Conservation (phyloP, 345 rosid species). For the Populus ilicifolia region DNA sequence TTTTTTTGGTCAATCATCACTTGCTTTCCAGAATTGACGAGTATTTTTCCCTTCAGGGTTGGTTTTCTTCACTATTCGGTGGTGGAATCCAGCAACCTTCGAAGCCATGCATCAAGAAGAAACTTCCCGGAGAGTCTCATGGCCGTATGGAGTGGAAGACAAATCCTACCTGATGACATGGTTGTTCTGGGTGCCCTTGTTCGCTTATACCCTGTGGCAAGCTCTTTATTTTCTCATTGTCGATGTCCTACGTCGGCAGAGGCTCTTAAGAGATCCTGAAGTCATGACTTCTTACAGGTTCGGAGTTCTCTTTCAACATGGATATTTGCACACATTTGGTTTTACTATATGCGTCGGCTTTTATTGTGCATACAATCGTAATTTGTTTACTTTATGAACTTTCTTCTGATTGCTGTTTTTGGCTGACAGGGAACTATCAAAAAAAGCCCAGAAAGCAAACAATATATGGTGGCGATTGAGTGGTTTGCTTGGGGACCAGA, state of each 20-base stretch:
- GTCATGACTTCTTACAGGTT: slow-evolving; percentile 99
- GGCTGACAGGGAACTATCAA: slow-evolving; percentile 64
- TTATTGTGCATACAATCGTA: background rate
- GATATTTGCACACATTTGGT: background rate
- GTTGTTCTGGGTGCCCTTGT: slow-evolving; percentile 85
- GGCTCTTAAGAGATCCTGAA: slow-evolving; percentile 92
- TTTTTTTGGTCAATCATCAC: background rate
- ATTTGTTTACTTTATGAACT: background rate
- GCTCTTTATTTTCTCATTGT: slow-evolving; percentile 83
- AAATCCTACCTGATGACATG: slow-evolving; percentile 68
- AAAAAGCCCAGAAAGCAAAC: slow-evolving; percentile 85
- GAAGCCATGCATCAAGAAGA: slow-evolving; percentile 92
- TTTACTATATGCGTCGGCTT: background rate
- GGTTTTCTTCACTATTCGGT: slow-evolving; percentile 89
- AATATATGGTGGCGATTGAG: slow-evolving; percentile 80
- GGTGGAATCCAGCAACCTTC: slow-evolving; percentile 95
- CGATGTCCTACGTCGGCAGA: slow-evolving; percentile 82
- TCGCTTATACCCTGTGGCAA: slow-evolving; percentile 88
- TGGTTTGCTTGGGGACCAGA: slow-evolving; percentile 82
- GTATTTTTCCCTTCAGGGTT: slow-evolving; percentile 50
- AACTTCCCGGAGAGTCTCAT: slow-evolving; percentile 52
- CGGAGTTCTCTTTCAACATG: background rate
- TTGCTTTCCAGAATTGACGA: background rate
- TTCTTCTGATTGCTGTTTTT: background rate
- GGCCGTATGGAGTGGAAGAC: slow-evolving; percentile 86